Evolutionary conservation across 164 flowering plant genomes (phyloP).

Genomic region (Tetrastigma voinierianum): DNA sequence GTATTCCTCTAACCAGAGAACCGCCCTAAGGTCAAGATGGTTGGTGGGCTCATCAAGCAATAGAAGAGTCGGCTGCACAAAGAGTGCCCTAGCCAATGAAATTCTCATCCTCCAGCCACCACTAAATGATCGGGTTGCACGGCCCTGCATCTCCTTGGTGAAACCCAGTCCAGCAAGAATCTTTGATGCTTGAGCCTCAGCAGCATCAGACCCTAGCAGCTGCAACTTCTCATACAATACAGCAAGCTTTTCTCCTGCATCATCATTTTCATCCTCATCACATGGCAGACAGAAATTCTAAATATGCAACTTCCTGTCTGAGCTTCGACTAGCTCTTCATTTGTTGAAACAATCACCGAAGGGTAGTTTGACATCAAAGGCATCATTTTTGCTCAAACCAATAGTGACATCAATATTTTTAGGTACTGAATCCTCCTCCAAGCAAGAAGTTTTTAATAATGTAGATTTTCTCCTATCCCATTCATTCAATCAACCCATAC

Average conservation of each 20-base stretch:
- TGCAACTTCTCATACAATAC: slow-evolving; percentile 71
- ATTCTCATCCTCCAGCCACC: slow-evolving; percentile 98
- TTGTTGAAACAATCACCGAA: slow-evolving; percentile 84
- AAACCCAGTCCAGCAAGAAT: slow-evolving; percentile 87
- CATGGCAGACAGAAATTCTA: slow-evolving; percentile 36
- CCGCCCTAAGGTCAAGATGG: slow-evolving; percentile 86
- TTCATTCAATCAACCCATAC: slow-evolving; percentile 81
- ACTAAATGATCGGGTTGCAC: slow-evolving; percentile 68
- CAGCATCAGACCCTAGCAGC: slow-evolving; percentile 78
- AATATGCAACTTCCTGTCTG: slow-evolving; percentile 55
- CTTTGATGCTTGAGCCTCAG: slow-evolving; percentile 83
- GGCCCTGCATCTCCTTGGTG: slow-evolving; percentile 71
- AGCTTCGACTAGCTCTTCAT: slow-evolving; percentile 72
- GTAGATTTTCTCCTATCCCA: slow-evolving; percentile 83
- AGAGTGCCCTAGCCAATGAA: slow-evolving; percentile 80
- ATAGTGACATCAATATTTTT: slow-evolving; percentile 82
- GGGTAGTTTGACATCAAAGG: slow-evolving; percentile 63
- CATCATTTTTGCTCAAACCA: slow-evolving; percentile 86
- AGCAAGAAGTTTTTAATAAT: slow-evolving; percentile 69
- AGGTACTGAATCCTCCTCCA: slow-evolving; percentile 89
- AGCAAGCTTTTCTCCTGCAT: slow-evolving; percentile 63
- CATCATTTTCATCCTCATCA: slow-evolving; percentile 39
- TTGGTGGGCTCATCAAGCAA: slow-evolving; percentile 89
- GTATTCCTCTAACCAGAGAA: slow-evolving; percentile 92
- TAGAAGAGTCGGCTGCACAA: slow-evolving; percentile 78